Conservation (phyloP, 345 rosid genomes). For the Salix exigua region DNA sequence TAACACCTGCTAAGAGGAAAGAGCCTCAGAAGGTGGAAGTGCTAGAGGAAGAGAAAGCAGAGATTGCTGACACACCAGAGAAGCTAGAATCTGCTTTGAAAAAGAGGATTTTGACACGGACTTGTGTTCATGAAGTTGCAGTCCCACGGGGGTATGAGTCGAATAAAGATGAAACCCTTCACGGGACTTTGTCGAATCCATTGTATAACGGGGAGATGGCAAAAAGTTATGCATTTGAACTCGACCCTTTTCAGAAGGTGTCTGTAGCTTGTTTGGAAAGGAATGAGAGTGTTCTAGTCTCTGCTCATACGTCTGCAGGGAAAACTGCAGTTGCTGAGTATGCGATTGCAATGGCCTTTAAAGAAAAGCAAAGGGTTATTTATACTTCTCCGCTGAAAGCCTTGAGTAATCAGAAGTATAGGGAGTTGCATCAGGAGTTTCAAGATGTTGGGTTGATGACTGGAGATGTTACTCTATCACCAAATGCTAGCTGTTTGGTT, state of each 20-base stretch:
- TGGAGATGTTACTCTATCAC: slow-evolving; percentile 93
- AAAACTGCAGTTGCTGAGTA: slow-evolving; percentile 99
- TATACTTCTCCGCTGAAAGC: slow-evolving; percentile 97
- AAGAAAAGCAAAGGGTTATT: slow-evolving; percentile 90
- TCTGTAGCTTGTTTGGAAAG: slow-evolving; percentile 89
- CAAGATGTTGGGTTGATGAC: slow-evolving; percentile 97
- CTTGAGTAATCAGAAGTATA: slow-evolving; percentile 93
- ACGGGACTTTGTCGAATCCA: slow-evolving; percentile 78
- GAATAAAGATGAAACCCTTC: slow-evolving; percentile 46
- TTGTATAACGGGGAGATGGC: slow-evolving; percentile 73
- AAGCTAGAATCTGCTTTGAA: slow-evolving; percentile 42
- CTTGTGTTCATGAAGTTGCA: slow-evolving; percentile 94
- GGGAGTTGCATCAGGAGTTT: slow-evolving; percentile 93
- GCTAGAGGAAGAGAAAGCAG: slow-evolving; percentile 19
- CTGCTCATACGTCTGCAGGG: slow-evolving; percentile 97
- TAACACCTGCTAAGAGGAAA: slow-evolving; percentile 42
- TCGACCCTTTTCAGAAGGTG: slow-evolving; percentile 85
- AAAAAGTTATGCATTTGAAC: slow-evolving; percentile 64
- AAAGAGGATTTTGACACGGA: slow-evolving; percentile 47
- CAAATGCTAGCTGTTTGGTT: slow-evolving; percentile 90
- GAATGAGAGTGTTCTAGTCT: slow-evolving; percentile 88
- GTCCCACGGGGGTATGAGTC: slow-evolving; percentile 64
- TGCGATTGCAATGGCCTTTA: slow-evolving; percentile 94
- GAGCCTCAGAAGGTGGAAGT: neutral
- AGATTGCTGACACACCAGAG: slow-evolving; percentile 25